Evolutionary conservation across 257 asterid genomes (phyloP).

Genomic region (Nicotiana knightiana): DNA sequence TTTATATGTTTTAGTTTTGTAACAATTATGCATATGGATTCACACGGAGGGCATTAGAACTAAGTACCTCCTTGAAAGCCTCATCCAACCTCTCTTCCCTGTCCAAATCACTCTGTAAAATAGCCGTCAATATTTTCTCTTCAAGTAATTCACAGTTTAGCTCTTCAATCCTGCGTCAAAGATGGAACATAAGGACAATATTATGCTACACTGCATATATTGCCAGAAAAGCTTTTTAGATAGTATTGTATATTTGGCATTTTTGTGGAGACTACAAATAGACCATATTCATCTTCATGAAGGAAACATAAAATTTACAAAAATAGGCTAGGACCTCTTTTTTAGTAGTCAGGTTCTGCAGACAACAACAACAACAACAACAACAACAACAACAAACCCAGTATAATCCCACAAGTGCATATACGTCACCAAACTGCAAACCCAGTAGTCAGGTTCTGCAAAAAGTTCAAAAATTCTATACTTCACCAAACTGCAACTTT

Average conservation of each 20-base stretch:
- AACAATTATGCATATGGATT: slow-evolving; percentile 4
- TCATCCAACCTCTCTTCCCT: slow-evolving; percentile 43
- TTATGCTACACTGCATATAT: background rate
- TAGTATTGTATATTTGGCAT: background rate
- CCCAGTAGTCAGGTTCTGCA: background rate
- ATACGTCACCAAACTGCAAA: too few species aligned
- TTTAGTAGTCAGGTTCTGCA: background rate
- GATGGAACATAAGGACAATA: background rate
- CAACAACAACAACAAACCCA: too few species aligned
- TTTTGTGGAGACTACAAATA: background rate
- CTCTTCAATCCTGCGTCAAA: slow-evolving; percentile 60
- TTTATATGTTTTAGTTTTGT: background rate
- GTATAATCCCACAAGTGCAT: too few species aligned
- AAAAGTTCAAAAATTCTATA: background rate
- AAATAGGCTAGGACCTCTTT: background rate
- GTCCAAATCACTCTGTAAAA: slow-evolving; percentile 47
- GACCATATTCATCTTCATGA: background rate
- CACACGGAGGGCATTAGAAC: slow-evolving; percentile 3
- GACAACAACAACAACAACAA: too few species aligned
- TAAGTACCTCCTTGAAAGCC: slow-evolving; percentile 58
- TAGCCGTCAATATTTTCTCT: slow-evolving; percentile 42
- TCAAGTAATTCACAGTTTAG: slow-evolving; percentile 54
- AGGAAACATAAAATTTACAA: background rate
- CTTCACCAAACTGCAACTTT: background rate
- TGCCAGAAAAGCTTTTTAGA: background rate